Evolutionary conservation across 148 eudicot genomes (phyloP).

Genomic region (Fagopyrum tataricum): DNA sequence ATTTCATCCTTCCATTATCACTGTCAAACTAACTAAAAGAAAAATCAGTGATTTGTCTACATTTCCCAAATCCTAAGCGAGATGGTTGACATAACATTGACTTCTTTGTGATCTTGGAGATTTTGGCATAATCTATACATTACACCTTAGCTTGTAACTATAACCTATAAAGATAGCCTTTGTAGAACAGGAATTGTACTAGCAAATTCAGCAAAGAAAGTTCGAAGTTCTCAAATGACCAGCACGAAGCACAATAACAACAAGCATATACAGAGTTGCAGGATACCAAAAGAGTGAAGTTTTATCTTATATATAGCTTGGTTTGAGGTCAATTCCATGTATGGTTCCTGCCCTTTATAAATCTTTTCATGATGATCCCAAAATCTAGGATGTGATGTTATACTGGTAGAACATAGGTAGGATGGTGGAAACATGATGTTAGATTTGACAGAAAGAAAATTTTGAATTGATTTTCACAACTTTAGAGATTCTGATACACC

Average conservation of each 20-base stretch:
- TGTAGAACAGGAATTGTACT: neutral
- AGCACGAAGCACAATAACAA: neutral
- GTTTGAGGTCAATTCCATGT: neutral
- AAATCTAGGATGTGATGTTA: neutral
- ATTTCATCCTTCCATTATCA: neutral
- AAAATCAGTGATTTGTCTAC: neutral
- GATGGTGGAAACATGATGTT: neutral
- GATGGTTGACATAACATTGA: too few relatives aligned
- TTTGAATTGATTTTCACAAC: neutral
- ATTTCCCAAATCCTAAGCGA: too few relatives aligned
- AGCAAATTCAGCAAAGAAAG: neutral
- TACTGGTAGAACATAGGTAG: neutral
- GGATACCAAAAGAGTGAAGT: neutral
- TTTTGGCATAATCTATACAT: neutral
- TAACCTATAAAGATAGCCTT: neutral
- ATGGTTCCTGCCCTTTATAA: neutral
- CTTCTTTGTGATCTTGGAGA: neutral
- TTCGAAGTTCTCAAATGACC: neutral
- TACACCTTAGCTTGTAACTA: neutral
- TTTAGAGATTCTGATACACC: neutral
- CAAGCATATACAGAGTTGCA: neutral
- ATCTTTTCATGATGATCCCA: neutral
- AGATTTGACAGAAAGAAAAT: neutral
- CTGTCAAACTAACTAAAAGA: neutral
- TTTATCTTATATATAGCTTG: neutral